Evolutionary conservation across 768 basidiomycete genomes (phyloP), one percentile per base, ranked within the genome.

Genomic region (Pisolithus albus): DNA sequence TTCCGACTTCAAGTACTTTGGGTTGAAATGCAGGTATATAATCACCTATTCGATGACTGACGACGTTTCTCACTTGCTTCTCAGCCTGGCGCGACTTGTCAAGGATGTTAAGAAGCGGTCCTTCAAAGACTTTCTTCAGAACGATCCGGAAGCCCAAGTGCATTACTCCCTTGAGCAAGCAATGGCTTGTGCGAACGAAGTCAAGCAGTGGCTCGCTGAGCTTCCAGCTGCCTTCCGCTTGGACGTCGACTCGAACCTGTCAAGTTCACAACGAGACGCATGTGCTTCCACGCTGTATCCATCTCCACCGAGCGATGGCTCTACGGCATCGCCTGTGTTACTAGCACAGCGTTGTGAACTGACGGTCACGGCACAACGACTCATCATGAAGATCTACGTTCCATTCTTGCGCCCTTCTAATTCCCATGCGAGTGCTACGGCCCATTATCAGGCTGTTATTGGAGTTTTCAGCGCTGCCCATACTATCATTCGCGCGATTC

Each of bases 401-500:
- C 87, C 88, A 0, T 86, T 88, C 65, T 65, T 88, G 53, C 70
- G 73, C 13, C 68, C 69, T 7, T 64, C 69, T 43, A 59, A 60
- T 53, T 34, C 54, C 36, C 47, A 60, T 50, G 48, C 61, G 49
- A 50, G 57, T 59, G 49, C 53, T 51, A 66, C 48, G 61, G 67
- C 72, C 10, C 70, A 72, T 49, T 75, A 75, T 51, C 79, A 81
- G 52, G 82, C 82, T 1, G 73, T 76, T 13, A 72, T 78, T 36
- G 79, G 81, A 32, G 76, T 77, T 28, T 72, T 86, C 38, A 78
- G 76, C 49, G 86, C 88, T 1, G 84, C 86, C 9, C 85, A 87
- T 58, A 65, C 67, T 2, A 76, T 88, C 51, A 71, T 88, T 34
- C 74, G 73, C 51, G 79, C 83, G 0, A 70, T 74, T 38, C 70